Evolutionary conservation across 2,329 filamentous ascomycete species (phyloP).

Genomic region (Zasmidium angulare): DNA sequence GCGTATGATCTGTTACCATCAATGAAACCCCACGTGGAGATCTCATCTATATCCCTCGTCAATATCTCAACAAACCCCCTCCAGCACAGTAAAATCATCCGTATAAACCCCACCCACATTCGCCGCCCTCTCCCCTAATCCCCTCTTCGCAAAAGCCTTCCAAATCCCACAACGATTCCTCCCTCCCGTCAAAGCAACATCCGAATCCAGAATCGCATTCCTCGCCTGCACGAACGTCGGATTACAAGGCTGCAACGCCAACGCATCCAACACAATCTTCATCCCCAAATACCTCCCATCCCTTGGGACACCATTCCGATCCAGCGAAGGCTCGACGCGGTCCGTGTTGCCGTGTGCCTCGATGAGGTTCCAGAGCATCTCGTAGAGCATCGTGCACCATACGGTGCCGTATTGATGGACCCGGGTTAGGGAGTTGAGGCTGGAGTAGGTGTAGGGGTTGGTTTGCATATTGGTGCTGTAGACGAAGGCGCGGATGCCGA

Average conservation of each 20-base stretch:
- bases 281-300: conserved; percentile 55
- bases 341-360: conserved; percentile 56
- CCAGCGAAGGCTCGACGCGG: conserved; percentile 43
- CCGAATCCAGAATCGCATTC: conserved; percentile 58
- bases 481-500: conserved; percentile 51
- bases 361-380: conserved; percentile 59
- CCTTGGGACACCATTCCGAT: conserved; percentile 47
- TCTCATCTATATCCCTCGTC: neutral
- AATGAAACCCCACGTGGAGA: no score
- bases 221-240: conserved; percentile 55
- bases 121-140: conserved; percentile 43
- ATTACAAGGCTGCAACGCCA: conserved; percentile 58
- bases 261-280: conserved; percentile 54
- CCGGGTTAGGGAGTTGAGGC: conserved; percentile 39
- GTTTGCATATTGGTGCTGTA: conserved; percentile 53
- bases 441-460: conserved; percentile 54
- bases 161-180: conserved; percentile 54
- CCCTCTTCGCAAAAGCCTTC: conserved; percentile 58
- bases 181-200: conserved; percentile 53
- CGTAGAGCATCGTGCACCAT: conserved; percentile 56
- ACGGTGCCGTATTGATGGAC: conserved; percentile 54
- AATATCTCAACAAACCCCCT: conserved; percentile 11
- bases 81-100: conserved; percentile 16
- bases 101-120: conserved; percentile 9
- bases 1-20: no score